Base-by-base conservation (phyloP, 2,329 filamentous ascomycete species). In the Fusarium sulawesiense region DNA sequence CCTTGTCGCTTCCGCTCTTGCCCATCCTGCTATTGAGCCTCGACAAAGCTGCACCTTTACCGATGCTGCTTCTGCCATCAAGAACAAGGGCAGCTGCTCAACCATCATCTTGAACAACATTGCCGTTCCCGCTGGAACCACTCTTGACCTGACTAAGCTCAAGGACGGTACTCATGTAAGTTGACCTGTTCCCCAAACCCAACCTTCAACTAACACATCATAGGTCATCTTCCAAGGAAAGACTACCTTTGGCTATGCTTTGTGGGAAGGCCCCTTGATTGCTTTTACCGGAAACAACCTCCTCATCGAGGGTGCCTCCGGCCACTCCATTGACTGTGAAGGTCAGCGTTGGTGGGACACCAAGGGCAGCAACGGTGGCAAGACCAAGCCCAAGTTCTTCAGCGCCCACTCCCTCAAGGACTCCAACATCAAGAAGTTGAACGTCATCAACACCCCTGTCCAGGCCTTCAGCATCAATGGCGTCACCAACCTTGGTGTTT, bases 181-280 rank as follows among this genome's bases (percentile, higher is more conserved):
- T n/a, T 9, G 3, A 8, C 4, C 8, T 6, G 12, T 2, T 12
- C 16, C 2, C 10, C 1, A 4, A 23, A 23, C 3, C 8, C 7
- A 9, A 4, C 14, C 2, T 3, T 27, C 7, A 12, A 13, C 49
- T 55, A 4, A 59, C 20, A 40, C 5, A 9, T 5, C 6, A 6
- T 7, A 59, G 56, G 73, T 91, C 66, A 87, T 86, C 71, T 92
- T 92, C 78, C 78, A 87, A 60, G 91, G 90, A 45, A 87, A 83
- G 16, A 92, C 90, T n/a, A 88, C 86, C 56, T 92, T 90, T 74
- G 89, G 83, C 21, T 91, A 91, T 80, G 81, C 87, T 67, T 86
- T 90, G 73, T 92, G 89, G 90, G 76, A 77, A 3, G 90, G 90
- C 0, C 90, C 90, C 46, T 82, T 92, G 16, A 83, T 92, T 72